Evolutionary conservation across 2,329 filamentous ascomycete species (phyloP), one percentile per base, ranked within the genome.

Genomic region (Colletotrichum ledebouriae): DNA sequence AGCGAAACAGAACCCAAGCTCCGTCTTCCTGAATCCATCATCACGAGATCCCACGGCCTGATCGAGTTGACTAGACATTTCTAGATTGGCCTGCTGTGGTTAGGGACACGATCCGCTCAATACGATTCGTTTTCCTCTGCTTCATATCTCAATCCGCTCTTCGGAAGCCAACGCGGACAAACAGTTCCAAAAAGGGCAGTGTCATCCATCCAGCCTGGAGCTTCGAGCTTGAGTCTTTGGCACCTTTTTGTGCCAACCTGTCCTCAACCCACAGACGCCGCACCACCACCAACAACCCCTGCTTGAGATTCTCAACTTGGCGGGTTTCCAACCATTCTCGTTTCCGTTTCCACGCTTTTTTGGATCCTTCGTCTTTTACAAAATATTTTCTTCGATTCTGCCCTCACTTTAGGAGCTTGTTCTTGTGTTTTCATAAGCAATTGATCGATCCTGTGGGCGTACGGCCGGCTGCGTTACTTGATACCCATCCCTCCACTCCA

Each of bases 231-330:
- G 22, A 46, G 60, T 25, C 53, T 46, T 55, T 49, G 42, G 37
- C 55, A n/a, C 65, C 37, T 59, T 67, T 60, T 69, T 69, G 66
- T 69, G 73, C 74, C 75, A 75, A 75, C 66, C 73, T 75, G 73
- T 75, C 74, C 73, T 75, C 71, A 71, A 59, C 63, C 71, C 64
- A 64, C 47, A 59, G 39, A 64, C 60, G 63, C 65, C 47, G 29
- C 64, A 53, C 60, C 46, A 64, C 39, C 60, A 55, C 53, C 53
- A 59, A 56, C 66, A 12, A 59, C 46, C 69, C 50, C 69, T 69
- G 66, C 60, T 47, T 66, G 49, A 55, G 55, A 42, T 41, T 67
- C 37, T 59, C 47, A 29, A 49, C 67, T 70, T 64, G 70, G 67
- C 68, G 59, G 41, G 55, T 59, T 59, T 71, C 59, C 56, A 52